Conservation (phyloP, 2,329 filamentous ascomycete genomes). For the Cladosporium sp. region DNA sequence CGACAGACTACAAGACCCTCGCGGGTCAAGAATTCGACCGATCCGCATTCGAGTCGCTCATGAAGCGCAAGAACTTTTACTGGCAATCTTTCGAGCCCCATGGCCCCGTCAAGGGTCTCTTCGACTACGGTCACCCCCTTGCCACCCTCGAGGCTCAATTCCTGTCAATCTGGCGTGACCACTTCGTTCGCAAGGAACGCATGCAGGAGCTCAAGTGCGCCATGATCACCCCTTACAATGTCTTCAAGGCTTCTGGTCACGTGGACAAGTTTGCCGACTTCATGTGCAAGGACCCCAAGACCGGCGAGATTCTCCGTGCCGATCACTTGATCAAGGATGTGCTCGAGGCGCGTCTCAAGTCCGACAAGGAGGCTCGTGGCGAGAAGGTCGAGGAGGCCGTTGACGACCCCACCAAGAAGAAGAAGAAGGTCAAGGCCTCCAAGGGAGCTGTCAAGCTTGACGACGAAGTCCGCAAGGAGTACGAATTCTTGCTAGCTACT, state of each 20-base stretch:
- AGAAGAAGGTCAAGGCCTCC: slow-evolving; percentile 68
- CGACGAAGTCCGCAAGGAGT: slow-evolving; percentile 82
- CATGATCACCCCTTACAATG: slow-evolving; percentile 87
- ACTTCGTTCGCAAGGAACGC: slow-evolving; percentile 89
- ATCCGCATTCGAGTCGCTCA: slow-evolving; percentile 75
- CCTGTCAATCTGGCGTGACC: slow-evolving; percentile 85
- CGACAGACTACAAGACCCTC: slow-evolving; percentile 69
- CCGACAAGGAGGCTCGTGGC: slow-evolving; percentile 89
- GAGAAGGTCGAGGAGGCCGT: slow-evolving; percentile 73
- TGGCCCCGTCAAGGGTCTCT: slow-evolving; percentile 57
- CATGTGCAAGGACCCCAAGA: slow-evolving; percentile 93
- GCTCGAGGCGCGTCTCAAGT: slow-evolving; percentile 81
- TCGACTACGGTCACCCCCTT: slow-evolving; percentile 90
- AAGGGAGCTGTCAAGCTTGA: slow-evolving; percentile 75
- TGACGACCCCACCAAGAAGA: slow-evolving; percentile 83
- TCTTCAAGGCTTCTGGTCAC: slow-evolving; percentile 90
- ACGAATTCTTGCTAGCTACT: slow-evolving; percentile 84
- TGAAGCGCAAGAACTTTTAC: slow-evolving; percentile 88
- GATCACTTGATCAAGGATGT: slow-evolving; percentile 97
- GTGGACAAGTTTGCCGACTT: slow-evolving; percentile 98
- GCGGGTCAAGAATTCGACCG: slow-evolving; percentile 90
- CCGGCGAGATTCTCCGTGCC: slow-evolving; percentile 91
- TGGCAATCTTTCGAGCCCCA: slow-evolving; percentile 97
- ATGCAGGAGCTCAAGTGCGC: slow-evolving; percentile 96
- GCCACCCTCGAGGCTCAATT: slow-evolving; percentile 85